Conservation (phyloP, 2,329 filamentous ascomycete species). For the Phyllosticta ampelicida region DNA sequence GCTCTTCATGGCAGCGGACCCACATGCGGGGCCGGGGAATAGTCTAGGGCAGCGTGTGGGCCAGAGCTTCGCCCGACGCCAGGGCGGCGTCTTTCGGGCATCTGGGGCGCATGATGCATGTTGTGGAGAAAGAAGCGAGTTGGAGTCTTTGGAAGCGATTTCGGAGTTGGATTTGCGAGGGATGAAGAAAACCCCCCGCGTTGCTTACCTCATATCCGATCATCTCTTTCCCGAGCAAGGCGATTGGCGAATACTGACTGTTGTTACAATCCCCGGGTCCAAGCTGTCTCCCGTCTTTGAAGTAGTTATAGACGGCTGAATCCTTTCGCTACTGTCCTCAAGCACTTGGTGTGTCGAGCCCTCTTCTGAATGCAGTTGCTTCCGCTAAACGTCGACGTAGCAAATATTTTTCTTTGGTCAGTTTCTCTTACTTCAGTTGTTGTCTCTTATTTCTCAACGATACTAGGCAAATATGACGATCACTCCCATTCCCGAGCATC, state of each 20-base stretch:
- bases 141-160: not conserved
- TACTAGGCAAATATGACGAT: constrained; percentile 13
- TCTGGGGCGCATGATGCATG: not conserved
- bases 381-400: not conserved
- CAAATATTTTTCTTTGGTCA: not conserved
- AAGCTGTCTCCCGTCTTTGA: not conserved
- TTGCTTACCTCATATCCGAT: not conserved
- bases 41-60: not conserved
- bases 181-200: not conserved
- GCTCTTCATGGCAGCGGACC: not conserved
- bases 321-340: not conserved
- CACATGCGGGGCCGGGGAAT: not conserved
- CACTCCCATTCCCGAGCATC: constrained; percentile 17
- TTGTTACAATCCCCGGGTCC: not conserved
- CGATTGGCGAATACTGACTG: not conserved
- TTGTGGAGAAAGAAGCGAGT: not conserved
- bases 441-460: not conserved
- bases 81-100: not conserved
- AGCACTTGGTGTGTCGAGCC: not conserved
- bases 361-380: not conserved
- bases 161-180: not conserved
- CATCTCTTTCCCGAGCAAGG: not conserved
- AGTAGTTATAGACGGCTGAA: not conserved
- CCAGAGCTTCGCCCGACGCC: not conserved
- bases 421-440: not conserved